Conservation (phyloP, 805 yeast species). For the Scheffersomyces spartinae region DNA sequence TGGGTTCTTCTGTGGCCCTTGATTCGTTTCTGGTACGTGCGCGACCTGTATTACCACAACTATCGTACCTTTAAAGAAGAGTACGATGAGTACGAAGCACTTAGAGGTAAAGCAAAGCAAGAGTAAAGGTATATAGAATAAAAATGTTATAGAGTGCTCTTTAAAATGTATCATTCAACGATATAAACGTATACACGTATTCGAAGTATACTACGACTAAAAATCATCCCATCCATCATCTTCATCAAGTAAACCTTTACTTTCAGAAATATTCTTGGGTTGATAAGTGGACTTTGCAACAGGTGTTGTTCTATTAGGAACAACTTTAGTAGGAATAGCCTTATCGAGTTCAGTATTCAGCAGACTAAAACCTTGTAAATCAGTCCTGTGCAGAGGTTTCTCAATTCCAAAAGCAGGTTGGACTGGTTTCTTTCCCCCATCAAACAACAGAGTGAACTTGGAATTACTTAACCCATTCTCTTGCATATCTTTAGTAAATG, state of each 20-base stretch:
- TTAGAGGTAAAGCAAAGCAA: too few relatives aligned
- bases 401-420: slow-evolving; percentile 59
- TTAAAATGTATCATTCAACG: too few relatives aligned
- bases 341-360: slow-evolving; percentile 28
- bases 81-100: too few relatives aligned
- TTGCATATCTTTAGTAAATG: slow-evolving; percentile 38
- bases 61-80: slow-evolving; percentile 39
- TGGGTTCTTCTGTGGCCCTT: slow-evolving; percentile 54
- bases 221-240: slow-evolving; percentile 67
- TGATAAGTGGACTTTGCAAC: too few relatives aligned
- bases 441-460: slow-evolving; percentile 44
- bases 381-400: slow-evolving; percentile 49
- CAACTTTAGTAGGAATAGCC: too few relatives aligned
- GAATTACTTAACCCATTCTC: slow-evolving; percentile 26
- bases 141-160: too few relatives aligned
- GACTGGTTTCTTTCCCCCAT: slow-evolving; percentile 35
- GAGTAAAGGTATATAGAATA: too few relatives aligned
- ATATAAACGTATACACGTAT: too few relatives aligned
- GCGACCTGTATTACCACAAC: slow-evolving; percentile 46
- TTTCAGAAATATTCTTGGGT: too few relatives aligned
- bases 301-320: too few relatives aligned
- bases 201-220: too few relatives aligned
- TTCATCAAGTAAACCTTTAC: too few relatives aligned
- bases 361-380: slow-evolving; percentile 38
- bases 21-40: slow-evolving; percentile 37